Evolutionary conservation across 495 filamentous ascomycete genomes (phyloP).

Genomic region (Daldinia vernicosa): DNA sequence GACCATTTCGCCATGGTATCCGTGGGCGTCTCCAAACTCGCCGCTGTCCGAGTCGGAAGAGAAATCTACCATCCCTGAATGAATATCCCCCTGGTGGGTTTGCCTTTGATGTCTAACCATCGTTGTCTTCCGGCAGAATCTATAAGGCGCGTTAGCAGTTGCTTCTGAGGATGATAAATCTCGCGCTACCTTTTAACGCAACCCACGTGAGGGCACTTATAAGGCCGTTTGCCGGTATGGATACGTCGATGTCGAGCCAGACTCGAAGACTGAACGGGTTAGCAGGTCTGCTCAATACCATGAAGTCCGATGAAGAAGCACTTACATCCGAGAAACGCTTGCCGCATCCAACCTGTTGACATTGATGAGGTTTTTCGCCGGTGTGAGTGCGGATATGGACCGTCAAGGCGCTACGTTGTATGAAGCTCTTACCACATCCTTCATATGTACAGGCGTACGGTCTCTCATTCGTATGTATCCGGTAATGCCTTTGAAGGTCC

Average conservation of each 20-base stretch:
- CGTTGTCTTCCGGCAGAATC: conserved; percentile 89
- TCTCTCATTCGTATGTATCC: conserved; percentile 90
- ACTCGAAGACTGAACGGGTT: conserved; percentile 78
- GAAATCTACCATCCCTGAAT: conserved; percentile 61
- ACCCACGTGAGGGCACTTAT: conserved; percentile 78
- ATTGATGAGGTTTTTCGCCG: conserved; percentile 88
- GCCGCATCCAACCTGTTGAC: conserved; percentile 78
- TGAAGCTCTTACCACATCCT: conserved; percentile 87
- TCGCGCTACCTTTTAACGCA: conserved; percentile 78
- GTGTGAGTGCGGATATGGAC: conserved; percentile 90
- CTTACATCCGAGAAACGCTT: conserved; percentile 90
- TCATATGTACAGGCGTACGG: conserved; percentile 76
- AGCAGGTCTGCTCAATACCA: conserved; percentile 42
- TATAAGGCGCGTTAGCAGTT: conserved; percentile 49
- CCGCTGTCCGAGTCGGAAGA: conserved; percentile 64
- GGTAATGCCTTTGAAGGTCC: conserved; percentile 85
- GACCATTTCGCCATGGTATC: conserved; percentile 50
- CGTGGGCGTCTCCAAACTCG: conserved; percentile 52
- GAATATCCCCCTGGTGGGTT: conserved; percentile 70
- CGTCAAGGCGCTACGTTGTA: conserved; percentile 86
- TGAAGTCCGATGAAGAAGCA: conserved; percentile 11
- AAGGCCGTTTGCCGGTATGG: conserved; percentile 87
- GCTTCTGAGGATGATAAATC: conserved; percentile 1
- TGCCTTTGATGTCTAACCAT: conserved; percentile 83
- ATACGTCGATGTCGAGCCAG: conserved; percentile 86